Evolutionary conservation across 2,329 filamentous ascomycete species (phyloP).

Genomic region (Zalaria obscura): DNA sequence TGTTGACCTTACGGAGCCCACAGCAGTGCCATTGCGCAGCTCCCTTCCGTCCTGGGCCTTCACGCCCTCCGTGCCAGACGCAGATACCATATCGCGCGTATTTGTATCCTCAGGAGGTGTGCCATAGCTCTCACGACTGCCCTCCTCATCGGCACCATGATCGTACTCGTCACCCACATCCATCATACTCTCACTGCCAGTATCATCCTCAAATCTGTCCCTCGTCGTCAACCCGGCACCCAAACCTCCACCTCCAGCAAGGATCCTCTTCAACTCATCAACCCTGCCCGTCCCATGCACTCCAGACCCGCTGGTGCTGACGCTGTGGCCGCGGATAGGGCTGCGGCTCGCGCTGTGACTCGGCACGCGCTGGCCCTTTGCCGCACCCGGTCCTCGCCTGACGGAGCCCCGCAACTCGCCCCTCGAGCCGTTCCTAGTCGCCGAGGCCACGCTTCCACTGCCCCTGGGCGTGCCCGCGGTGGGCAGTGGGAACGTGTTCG

Average conservation of each 20-base stretch:
- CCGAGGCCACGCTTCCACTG: neutral
- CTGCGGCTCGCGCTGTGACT: neutral
- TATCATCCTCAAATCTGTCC: conserved; percentile 29
- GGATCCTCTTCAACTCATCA: conserved; percentile 31
- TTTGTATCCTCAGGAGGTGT: neutral
- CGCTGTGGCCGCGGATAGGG: conserved; percentile 13
- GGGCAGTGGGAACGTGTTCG: conserved; percentile 5
- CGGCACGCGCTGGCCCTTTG: conserved; percentile 1
- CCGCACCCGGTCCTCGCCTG: neutral
- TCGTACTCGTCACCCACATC: conserved; percentile 10
- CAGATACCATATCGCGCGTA: neutral
- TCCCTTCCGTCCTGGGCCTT: neutral
- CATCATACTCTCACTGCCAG: conserved; percentile 53
- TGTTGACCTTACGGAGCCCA: neutral
- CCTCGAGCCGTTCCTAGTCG: neutral
- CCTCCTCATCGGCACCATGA: neutral
- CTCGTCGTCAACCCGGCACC: conserved; percentile 17
- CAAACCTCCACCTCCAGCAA: conserved; percentile 13
- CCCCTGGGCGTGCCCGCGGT: neutral
- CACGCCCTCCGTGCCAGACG: neutral
- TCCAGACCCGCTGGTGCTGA: conserved; percentile 20
- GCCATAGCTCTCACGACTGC: no score
- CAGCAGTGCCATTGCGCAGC: neutral
- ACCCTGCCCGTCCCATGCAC: conserved; percentile 14
- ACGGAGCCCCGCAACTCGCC: neutral